These are phyloP conservation scores for Clitopilus passeckerianus DNA, from an alignment of 768 basidiomycete species.

Conservation along the genomic window DNA sequence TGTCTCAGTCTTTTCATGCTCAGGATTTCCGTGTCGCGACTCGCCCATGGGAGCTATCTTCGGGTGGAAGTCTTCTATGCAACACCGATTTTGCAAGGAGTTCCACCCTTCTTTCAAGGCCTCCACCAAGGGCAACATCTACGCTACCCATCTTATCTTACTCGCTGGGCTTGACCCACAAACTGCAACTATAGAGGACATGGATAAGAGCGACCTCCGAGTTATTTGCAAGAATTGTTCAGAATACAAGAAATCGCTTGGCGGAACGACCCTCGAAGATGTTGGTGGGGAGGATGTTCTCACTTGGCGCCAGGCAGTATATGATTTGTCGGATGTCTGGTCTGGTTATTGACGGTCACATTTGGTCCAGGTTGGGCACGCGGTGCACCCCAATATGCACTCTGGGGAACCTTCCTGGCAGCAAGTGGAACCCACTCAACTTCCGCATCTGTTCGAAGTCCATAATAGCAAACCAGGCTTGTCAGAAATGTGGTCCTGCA, in stretches of 20 bases:
- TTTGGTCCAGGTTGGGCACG: background rate
- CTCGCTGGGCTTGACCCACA: background rate
- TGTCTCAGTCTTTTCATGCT: background rate
- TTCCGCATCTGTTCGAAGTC: background rate
- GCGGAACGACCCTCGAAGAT: background rate
- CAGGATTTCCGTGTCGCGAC: background rate
- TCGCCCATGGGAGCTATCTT: background rate
- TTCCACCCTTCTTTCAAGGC: background rate
- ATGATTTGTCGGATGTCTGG: background rate
- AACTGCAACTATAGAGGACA: background rate
- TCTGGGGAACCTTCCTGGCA: background rate
- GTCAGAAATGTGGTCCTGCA: background rate
- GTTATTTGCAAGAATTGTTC: background rate
- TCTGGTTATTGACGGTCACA: background rate
- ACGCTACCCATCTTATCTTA: background rate
- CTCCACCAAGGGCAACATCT: background rate
- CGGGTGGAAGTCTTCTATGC: background rate
- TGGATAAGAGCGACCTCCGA: background rate
- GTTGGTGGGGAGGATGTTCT: background rate
- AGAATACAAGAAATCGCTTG: too few species aligned
- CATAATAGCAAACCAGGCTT: background rate
- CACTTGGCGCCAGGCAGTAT: background rate
- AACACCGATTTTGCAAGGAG: background rate
- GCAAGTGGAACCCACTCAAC: background rate
- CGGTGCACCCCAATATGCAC: background rate